phyloP scores from a whole-genome alignment of 441 rosid species.

The Euphorbia neoarborescens region DNA sequence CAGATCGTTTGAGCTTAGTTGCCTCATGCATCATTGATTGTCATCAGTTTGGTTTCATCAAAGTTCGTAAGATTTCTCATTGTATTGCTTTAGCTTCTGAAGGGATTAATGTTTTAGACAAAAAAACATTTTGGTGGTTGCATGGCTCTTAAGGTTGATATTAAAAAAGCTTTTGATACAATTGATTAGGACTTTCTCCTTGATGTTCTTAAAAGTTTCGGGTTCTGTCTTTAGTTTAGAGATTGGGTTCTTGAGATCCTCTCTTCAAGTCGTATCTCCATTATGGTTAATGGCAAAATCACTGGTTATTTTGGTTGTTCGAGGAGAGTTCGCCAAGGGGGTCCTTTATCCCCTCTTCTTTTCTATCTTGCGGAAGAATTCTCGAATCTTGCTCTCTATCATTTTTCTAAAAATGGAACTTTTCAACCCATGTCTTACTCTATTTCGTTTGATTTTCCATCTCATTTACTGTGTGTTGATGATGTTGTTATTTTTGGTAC shows the following conservation, averaged over 20 bases:
- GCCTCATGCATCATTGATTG: no score
- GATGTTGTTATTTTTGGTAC: no score
- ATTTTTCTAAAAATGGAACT: no score
- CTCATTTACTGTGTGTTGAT: no score
- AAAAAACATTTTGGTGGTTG: background rate
- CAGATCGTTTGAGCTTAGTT: no score
- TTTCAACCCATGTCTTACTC: no score
- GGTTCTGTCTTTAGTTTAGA: background rate
- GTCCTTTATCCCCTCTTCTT: background rate
- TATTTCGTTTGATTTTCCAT: no score
- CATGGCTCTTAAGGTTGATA: background rate
- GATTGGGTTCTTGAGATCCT: background rate
- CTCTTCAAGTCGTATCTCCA: background rate
- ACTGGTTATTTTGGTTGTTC: background rate
- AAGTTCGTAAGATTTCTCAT: no score
- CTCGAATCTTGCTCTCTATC: background rate
- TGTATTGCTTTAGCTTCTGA: background rate
- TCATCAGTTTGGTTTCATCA: no score
- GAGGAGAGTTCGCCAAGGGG: background rate
- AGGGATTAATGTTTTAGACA: background rate
- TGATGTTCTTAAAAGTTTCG: background rate
- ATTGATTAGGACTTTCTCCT: background rate
- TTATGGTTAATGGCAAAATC: background rate
- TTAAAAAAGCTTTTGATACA: slow-evolving; percentile 1
- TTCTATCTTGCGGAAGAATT: background rate